Percentiles rank a stretch among this genome's conserved stretches.
These are phyloP conservation scores for Pontederia crassipes DNA, from an alignment of 176 grass and related monocot species.

Conservation along the genomic window DNA sequence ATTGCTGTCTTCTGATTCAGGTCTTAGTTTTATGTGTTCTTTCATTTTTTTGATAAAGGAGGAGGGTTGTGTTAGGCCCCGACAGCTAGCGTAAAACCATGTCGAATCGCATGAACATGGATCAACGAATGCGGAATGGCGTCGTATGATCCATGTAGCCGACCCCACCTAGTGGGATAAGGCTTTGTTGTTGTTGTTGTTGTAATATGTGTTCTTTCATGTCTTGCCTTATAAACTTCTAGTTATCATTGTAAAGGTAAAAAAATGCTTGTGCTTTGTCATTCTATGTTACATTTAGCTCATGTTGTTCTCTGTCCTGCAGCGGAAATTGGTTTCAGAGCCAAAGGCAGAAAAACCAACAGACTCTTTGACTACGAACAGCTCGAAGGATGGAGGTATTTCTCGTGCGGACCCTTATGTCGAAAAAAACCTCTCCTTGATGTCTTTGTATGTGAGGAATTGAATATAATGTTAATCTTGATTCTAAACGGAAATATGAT, in stretches of 20 bases:
- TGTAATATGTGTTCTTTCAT: conserved; percentile 1
- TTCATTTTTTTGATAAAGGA: no score
- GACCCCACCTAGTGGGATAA: no score
- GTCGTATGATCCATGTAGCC: no score
- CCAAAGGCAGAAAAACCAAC: conserved; percentile 30
- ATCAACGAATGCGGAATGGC: no score
- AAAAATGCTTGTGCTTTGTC: not conserved
- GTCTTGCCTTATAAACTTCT: conserved; percentile 12
- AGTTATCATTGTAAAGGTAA: not conserved
- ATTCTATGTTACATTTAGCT: not conserved
- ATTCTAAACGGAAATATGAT: no score
- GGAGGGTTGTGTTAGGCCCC: no score
- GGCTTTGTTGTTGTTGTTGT: no score
- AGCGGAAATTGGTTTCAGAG: conserved; percentile 29
- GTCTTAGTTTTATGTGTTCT: not conserved
- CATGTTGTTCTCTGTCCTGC: conserved; percentile 3
- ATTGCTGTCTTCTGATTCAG: not conserved
- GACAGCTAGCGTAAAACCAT: no score
- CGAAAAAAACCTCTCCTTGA: not conserved
- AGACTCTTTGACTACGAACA: conserved; percentile 42
- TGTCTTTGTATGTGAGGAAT: not conserved
- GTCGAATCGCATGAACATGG: no score
- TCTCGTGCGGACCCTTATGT: not conserved
- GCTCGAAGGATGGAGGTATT: conserved; percentile 42
- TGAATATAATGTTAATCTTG: no score